Evolutionary conservation across 345 rosid genomes (phyloP).

Genomic region (Clarkia xantiana): DNA sequence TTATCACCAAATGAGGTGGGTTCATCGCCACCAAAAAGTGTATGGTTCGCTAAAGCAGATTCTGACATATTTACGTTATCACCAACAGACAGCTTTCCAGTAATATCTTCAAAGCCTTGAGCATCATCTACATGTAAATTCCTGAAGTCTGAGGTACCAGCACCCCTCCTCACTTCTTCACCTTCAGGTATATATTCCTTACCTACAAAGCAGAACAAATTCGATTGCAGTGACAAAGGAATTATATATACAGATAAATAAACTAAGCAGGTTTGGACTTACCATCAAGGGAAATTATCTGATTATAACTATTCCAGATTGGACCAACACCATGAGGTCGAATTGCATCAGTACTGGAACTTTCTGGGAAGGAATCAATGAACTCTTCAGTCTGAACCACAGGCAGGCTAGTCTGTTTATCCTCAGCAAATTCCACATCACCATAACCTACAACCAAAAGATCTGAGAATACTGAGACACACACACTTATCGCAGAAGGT

Average conservation of each 20-base stretch:
- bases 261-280: conserved; percentile 3
- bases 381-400: conserved; percentile 14
- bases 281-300: conserved; percentile 11
- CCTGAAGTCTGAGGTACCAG: too few relatives aligned
- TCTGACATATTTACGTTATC: conserved; percentile 14
- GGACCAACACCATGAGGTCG: conserved; percentile 9
- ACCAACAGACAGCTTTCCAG: conserved; percentile 3
- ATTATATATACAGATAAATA: neutral
- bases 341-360: conserved; percentile 9
- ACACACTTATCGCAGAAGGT: conserved; percentile 1
- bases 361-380: conserved; percentile 15
- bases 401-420: conserved; percentile 18
- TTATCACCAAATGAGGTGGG: conserved; percentile 15
- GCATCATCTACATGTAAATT: conserved; percentile 8
- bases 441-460: conserved; percentile 16
- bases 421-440: conserved; percentile 26
- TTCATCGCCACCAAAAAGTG: too few relatives aligned
- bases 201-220: conserved; percentile 6
- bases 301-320: conserved; percentile 10
- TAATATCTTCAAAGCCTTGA: conserved; percentile 11
- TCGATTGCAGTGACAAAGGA: neutral
- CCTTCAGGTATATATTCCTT: conserved; percentile 13
- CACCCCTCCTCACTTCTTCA: conserved; percentile 3
- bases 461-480: conserved; percentile 1
- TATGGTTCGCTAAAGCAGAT: conserved; percentile 1